Evolutionary conservation across 2,329 filamentous ascomycete genomes (phyloP), one percentile per base, ranked within the genome.

Genomic region (Sphaerulina vaccinii): DNA sequence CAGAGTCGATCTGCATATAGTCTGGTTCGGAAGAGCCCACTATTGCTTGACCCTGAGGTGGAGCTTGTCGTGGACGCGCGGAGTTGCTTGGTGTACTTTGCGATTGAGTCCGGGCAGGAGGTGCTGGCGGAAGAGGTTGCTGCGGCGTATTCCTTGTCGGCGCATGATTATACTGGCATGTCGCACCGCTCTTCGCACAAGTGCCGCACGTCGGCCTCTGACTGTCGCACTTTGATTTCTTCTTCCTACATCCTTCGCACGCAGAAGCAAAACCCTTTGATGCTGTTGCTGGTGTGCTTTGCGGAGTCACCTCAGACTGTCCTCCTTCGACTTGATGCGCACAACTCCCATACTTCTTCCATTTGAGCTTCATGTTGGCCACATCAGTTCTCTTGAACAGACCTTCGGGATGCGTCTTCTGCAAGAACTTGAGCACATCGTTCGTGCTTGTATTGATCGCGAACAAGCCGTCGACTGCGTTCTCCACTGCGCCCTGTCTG

Each of bases 281-380:
- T 19, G 15, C 36, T 16, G 45, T 21, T 2, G 36, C 11, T 3
- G 45, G 45, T 13, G 51, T 49, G 38, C 49, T 56, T 19, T 40
- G 38, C 3, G 47, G 32, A 13, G 44, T 40, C 2, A 33, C 33
- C 7, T 50, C 24, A 4, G 24, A 6, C 24, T 43, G 49, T 3
- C 36, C 22, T 15, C 49, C 37, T 16, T 45, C 33, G 32, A 50
- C 47, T 21, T 52, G 49, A 22, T 59, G 43, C 6, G 57, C 52
- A 43, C 63, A 68, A 13, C 64, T 67, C 11, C 66, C 66, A 43
- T 62, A 63, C 49, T 66, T 67, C 41, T 64, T 66, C 49, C 51
- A 67, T 46, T 65, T 67, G 23, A 65, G 59, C 57, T 67, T 68
- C 66, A 68, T 66, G 43, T 68, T 68, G n/a, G 64, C 64, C 13